Conservation (phyloP, 1,284 basidiomycete genomes). For the Trichosporon inkin region DNA sequence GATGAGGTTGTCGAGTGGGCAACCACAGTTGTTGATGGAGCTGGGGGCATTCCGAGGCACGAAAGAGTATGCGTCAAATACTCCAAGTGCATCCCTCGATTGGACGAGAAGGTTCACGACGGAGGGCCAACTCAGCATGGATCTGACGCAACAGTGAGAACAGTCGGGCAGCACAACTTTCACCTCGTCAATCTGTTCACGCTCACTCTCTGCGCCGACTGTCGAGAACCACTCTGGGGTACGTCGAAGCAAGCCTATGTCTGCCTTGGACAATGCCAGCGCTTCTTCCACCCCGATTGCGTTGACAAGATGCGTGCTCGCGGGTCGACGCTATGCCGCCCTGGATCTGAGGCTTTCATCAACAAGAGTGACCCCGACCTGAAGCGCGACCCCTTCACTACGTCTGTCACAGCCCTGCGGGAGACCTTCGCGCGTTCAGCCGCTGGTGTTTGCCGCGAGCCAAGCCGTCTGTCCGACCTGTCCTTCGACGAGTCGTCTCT, state of each 20-base stretch:
- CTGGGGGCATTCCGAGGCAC: neutral
- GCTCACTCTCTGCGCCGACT: conserved; percentile 63
- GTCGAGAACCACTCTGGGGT: conserved; percentile 69
- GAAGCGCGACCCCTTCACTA: conserved; percentile 55
- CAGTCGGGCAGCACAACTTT: conserved; percentile 35
- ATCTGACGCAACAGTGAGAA: conserved; percentile 17
- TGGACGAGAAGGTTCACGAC: conserved; percentile 30
- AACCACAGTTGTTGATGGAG: conserved; percentile 20
- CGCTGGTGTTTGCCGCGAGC: conserved; percentile 21
- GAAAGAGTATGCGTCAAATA: conserved; percentile 29
- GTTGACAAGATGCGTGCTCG: conserved; percentile 36
- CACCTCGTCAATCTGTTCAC: conserved; percentile 63
- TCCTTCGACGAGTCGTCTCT: conserved; percentile 67
- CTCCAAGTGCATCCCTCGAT: conserved; percentile 24
- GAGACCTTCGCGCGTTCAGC: conserved; percentile 59
- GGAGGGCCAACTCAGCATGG: conserved; percentile 15
- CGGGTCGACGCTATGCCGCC: conserved; percentile 33
- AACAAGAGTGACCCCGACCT: conserved; percentile 21
- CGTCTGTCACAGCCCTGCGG: conserved; percentile 55
- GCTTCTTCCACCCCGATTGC: conserved; percentile 62
- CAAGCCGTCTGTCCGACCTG: conserved; percentile 52
- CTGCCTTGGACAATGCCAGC: conserved; percentile 59
- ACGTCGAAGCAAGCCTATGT: conserved; percentile 60
- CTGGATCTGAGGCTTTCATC: conserved; percentile 42
- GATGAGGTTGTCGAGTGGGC: conserved; percentile 26